These are phyloP conservation scores for Corylus americana DNA, from an alignment of 306 rosid genomes.

Conservation along the genomic window DNA sequence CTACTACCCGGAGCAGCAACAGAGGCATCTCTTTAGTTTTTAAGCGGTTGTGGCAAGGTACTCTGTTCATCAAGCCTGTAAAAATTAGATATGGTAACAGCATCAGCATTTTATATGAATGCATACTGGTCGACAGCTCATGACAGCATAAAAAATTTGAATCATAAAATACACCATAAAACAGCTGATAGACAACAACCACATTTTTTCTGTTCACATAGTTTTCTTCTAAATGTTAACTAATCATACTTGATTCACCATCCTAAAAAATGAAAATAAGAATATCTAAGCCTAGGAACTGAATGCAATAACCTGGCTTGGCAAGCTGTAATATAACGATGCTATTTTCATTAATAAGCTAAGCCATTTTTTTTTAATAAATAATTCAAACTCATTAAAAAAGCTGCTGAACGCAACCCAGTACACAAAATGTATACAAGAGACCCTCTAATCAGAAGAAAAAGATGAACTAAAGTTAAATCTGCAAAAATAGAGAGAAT, in stretches of 20 bases:
- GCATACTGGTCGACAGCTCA: neutral
- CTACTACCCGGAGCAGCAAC: neutral
- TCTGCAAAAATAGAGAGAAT: too few species aligned
- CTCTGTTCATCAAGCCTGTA: neutral
- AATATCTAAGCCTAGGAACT: neutral
- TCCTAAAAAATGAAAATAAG: neutral
- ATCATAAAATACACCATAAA: neutral
- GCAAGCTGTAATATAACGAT: neutral
- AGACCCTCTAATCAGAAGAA: too few species aligned
- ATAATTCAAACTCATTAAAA: too few species aligned
- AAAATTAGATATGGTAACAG: neutral
- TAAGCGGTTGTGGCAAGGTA: neutral
- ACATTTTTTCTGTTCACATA: neutral
- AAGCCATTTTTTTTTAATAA: neutral
- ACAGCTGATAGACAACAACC: neutral
- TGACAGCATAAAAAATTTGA: neutral
- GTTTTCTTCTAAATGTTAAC: neutral
- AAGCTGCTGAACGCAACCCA: too few species aligned
- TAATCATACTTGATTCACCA: neutral
- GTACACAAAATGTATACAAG: too few species aligned
- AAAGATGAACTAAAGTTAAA: too few species aligned
- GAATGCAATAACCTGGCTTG: neutral
- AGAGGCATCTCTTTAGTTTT: neutral
- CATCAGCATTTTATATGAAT: neutral
- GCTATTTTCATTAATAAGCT: neutral